These are phyloP conservation scores for Maudiozyma serrabonitensis DNA, from an alignment of 805 yeast species.

Conservation along the genomic window DNA sequence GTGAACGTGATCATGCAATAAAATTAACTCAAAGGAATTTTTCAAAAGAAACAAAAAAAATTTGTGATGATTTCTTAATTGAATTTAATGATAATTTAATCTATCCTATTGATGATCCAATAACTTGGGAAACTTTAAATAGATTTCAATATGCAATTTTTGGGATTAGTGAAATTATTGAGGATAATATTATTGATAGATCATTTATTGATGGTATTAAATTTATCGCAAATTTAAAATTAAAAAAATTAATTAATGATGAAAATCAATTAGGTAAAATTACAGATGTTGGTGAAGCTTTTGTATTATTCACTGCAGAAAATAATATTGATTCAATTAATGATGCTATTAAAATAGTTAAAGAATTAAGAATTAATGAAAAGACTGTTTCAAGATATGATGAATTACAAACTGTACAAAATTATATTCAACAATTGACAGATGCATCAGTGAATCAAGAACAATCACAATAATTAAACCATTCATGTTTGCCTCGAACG, in stretches of 20 bases:
- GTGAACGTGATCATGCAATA: constrained; percentile 73
- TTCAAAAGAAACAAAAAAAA: constrained; percentile 32
- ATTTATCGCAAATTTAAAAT: constrained; percentile 59
- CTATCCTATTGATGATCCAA: constrained; percentile 44
- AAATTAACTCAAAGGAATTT: constrained; percentile 46
- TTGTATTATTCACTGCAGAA: constrained; percentile 39
- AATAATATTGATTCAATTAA: constrained; percentile 32
- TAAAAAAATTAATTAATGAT: constrained; percentile 37
- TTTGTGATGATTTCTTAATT: constrained; percentile 35
- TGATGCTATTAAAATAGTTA: constrained; percentile 34
- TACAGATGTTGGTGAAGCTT: constrained; percentile 35
- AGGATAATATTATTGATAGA: constrained; percentile 47
- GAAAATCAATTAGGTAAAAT: constrained; percentile 4
- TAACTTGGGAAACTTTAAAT: constrained; percentile 57
- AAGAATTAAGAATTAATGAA: constrained; percentile 37
- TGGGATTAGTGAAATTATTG: constrained; percentile 68
- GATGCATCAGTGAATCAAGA: constrained; percentile 6
- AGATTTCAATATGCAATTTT: constrained; percentile 75
- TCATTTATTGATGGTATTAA: constrained; percentile 58
- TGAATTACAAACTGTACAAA: constrained; percentile 30
- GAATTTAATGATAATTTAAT: constrained; percentile 35
- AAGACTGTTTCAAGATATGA: constrained; percentile 26
- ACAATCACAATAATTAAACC: not conserved
- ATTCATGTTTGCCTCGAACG: no score
- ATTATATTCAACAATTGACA: constrained; percentile 23